Conservation (phyloP, 2,329 filamentous ascomycete species). For the Arthrobotrys pseudoclavata region DNA sequence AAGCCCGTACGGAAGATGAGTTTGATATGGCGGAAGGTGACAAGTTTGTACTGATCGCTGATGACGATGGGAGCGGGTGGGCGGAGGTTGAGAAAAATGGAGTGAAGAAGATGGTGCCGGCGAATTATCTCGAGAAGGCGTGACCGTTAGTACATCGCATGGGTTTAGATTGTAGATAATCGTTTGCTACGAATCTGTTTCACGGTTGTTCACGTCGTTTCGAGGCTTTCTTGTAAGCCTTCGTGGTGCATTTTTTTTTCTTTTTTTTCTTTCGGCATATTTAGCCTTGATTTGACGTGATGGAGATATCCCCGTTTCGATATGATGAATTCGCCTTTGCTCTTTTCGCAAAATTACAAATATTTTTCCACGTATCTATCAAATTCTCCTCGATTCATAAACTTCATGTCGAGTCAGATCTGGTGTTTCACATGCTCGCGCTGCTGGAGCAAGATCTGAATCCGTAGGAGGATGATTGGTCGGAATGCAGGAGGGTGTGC, state of each 20-base stretch:
- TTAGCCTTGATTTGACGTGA: constrained; percentile 1
- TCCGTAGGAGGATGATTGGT: constrained; percentile 42
- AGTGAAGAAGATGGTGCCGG: constrained; percentile 87
- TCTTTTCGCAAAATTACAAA: constrained; percentile 1
- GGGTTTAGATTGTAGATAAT: constrained; percentile 32
- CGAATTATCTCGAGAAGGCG: constrained; percentile 88
- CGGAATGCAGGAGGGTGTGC: constrained; percentile 41
- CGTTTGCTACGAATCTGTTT: constrained; percentile 2
- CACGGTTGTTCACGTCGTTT: not conserved
- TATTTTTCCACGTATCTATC: constrained; percentile 27
- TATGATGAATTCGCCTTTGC: not conserved
- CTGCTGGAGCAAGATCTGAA: not conserved
- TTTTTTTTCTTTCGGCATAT: constrained; percentile 11
- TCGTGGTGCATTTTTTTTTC: constrained; percentile 13
- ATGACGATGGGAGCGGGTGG: constrained; percentile 94
- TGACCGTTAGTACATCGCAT: constrained; percentile 64
- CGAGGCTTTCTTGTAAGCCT: not conserved
- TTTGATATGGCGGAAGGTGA: constrained; percentile 93
- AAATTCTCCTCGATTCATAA: constrained; percentile 4
- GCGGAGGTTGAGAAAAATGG: constrained; percentile 95
- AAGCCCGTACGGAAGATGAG: constrained; percentile 85
- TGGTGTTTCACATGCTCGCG: constrained; percentile 48
- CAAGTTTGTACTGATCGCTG: constrained; percentile 87
- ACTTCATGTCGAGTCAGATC: constrained; percentile 31
- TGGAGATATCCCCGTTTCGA: constrained; percentile 15